These are phyloP conservation scores for Eucalyptus albens DNA, from an alignment of 345 rosid genomes.

Conservation along the genomic window DNA sequence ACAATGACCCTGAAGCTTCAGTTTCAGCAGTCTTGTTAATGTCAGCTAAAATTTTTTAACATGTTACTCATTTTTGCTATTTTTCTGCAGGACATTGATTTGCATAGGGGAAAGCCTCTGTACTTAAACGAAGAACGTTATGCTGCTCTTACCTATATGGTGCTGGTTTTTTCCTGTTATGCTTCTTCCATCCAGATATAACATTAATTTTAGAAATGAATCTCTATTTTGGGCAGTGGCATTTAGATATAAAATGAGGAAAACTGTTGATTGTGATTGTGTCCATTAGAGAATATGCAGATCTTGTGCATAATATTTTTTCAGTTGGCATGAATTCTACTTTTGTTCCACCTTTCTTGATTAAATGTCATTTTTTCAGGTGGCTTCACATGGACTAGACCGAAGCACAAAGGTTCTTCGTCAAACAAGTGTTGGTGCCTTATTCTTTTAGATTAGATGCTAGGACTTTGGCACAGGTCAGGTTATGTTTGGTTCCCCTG, in stretches of 20 bases:
- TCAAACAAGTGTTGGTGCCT: slow-evolving; percentile 57
- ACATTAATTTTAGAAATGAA: not conserved
- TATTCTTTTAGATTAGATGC: slow-evolving; percentile 8
- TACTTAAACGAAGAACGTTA: slow-evolving; percentile 96
- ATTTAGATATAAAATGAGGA: not conserved
- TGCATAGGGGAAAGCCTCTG: slow-evolving; percentile 77
- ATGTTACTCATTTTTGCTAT: not conserved
- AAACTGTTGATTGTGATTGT: not conserved
- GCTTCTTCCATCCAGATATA: not conserved
- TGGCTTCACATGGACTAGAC: slow-evolving; percentile 94
- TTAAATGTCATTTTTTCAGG: slow-evolving; percentile 11
- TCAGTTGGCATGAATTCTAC: not conserved
- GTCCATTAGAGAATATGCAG: not conserved
- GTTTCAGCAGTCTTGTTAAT: not conserved
- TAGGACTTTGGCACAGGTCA: not conserved
- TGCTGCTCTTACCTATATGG: slow-evolving; percentile 79
- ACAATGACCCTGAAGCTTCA: not conserved
- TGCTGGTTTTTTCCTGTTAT: slow-evolving; percentile 5
- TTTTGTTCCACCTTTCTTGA: not conserved
- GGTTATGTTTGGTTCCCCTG: not conserved
- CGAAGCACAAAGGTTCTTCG: slow-evolving; percentile 67
- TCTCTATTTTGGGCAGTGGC: not conserved
- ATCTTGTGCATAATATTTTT: not conserved
- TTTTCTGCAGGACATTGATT: slow-evolving; percentile 52
- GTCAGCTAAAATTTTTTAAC: not conserved